Base-by-base conservation (phyloP, 495 filamentous ascomycete species). In the Xylaria castorea region DNA sequence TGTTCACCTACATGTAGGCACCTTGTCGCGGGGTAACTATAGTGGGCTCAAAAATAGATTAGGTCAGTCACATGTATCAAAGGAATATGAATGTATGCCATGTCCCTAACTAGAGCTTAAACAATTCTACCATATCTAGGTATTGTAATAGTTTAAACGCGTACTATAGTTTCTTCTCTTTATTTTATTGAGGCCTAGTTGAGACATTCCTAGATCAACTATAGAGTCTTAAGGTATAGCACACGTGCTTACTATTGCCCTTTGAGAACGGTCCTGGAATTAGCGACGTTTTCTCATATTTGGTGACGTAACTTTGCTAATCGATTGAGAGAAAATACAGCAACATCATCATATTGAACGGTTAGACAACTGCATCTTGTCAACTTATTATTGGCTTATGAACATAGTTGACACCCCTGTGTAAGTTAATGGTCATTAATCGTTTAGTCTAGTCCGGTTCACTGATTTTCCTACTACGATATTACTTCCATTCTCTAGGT, bases 241-340 rank as follows among this genome's bases (percentile, higher is more conserved):
- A 63, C 61, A 63, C 61, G 61, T 63, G 61, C 61, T 44, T 9
- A 44, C 12, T 25, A 38, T 12, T 9, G n/a, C 32, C 34, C 4
- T 14, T 20, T 1, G 30, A 61, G 20, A 30, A 38, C 11, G 32
- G 9, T 38, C 3, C 30, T 34, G 14, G 30, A 36, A 20, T 7
- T n/a, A 53, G 20, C 22, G 14, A 51, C n/a, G 2, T 11, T 53
- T 53, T 53, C 22, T 25, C 11, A 22, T 53, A 9, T 27, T 9
- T 53, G n/a, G 58, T 61, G 58, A 61, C 58, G 58, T 61, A 61
- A 61, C 58, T 22, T 58, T 34, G 12, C 3, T 30, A n/a, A 48
- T 48, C 46, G 46, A 48, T n/a, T 48, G 6, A 48, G 46, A 48
- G n/a, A 48, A 6, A 20, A 48, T n/a, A n/a, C 7, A 5, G 46